Evolutionary conservation across 2,329 filamentous ascomycete genomes (phyloP).

Genomic region (Tolypocladium album): DNA sequence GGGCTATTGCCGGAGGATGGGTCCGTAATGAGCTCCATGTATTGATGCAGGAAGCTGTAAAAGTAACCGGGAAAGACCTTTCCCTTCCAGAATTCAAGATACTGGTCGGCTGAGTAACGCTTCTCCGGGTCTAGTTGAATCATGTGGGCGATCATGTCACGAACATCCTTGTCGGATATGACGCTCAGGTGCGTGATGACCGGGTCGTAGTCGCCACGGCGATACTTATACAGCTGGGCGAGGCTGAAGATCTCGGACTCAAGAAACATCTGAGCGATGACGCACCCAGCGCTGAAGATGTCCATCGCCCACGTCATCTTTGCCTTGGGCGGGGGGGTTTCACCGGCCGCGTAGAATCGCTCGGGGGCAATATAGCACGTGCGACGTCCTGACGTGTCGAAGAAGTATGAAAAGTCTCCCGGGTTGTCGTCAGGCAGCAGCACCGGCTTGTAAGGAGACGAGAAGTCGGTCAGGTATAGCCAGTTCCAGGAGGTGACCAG

Average conservation of each 20-base stretch:
- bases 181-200: constrained; percentile 69
- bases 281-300: constrained; percentile 92
- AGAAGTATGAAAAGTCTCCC: constrained; percentile 95
- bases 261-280: constrained; percentile 91
- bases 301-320: constrained; percentile 89
- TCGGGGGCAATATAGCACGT: constrained; percentile 96
- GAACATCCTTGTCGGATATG: constrained; percentile 78
- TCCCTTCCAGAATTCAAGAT: constrained; percentile 80
- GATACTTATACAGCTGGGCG: constrained; percentile 90
- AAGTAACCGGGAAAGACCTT: constrained; percentile 96
- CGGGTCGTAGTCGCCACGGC: constrained; percentile 85
- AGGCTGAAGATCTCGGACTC: constrained; percentile 97
- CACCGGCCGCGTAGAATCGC: constrained; percentile 66
- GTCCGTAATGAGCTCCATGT: constrained; percentile 93
- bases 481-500: constrained; percentile 99
- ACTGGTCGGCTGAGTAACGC: constrained; percentile 87
- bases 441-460: constrained; percentile 87
- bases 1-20: constrained; percentile 69
- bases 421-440: constrained; percentile 94
- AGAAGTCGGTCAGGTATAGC: constrained; percentile 97
- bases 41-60: constrained; percentile 93
- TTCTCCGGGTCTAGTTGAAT: constrained; percentile 88
- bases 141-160: constrained; percentile 90
- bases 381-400: constrained; percentile 81
- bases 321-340: constrained; percentile 48